Evolutionary conservation across 1,139 yeast genomes (phyloP).

Genomic region (Pichia sp.): DNA sequence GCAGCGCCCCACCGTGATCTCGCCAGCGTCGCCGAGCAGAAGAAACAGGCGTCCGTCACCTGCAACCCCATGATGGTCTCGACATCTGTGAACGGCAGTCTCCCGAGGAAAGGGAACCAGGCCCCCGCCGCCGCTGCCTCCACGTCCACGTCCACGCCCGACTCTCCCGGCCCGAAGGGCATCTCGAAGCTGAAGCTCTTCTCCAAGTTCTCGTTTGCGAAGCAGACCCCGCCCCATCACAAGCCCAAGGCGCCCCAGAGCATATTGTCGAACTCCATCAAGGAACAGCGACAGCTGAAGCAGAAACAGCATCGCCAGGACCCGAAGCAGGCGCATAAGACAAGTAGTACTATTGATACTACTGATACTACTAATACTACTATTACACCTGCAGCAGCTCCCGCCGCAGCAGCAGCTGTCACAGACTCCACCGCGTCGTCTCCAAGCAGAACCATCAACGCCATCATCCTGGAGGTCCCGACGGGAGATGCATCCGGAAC

Average conservation of each 20-base stretch:
- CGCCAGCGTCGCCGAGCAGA: not conserved
- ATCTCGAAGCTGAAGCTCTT: constrained; percentile 13
- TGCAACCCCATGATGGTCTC: not conserved
- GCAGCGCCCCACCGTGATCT: not conserved
- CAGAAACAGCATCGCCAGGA: not conserved
- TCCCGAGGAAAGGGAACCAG: too few species aligned
- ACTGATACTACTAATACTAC: too few species aligned
- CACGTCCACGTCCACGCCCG: not conserved
- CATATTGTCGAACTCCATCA: constrained; percentile 21
- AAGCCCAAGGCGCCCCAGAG: constrained; percentile 15
- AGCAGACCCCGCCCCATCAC: constrained; percentile 16
- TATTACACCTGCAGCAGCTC: not conserved
- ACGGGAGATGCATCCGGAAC: not conserved
- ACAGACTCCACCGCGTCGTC: not conserved
- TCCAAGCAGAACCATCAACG: not conserved
- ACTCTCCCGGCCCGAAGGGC: not conserved
- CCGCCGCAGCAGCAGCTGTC: not conserved
- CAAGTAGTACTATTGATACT: too few species aligned
- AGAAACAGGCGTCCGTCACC: not conserved
- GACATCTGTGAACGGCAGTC: not conserved
- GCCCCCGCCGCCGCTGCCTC: not conserved
- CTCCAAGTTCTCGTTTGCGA: constrained; percentile 23
- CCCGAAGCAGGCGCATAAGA: not conserved
- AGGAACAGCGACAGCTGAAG: constrained; percentile 11
- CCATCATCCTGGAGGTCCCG: not conserved